Evolutionary conservation across 2,329 filamentous ascomycete species (phyloP).

Genomic region (Aspergillus vadensis): DNA sequence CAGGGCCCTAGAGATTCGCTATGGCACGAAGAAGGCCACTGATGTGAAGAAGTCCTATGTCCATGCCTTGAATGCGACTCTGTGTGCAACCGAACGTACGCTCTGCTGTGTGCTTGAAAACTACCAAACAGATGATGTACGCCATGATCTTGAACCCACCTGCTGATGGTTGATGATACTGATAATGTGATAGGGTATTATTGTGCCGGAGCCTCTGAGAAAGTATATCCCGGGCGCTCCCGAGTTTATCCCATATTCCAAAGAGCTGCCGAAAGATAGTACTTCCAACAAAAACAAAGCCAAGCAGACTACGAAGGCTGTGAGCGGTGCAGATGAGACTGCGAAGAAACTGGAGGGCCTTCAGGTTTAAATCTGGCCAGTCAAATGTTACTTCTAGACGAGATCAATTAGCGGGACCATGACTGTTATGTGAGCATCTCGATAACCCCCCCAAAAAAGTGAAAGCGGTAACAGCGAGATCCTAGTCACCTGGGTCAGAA

Average conservation of each 20-base stretch:
- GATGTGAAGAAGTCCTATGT: slow-evolving; percentile 90
- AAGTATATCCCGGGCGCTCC: slow-evolving; percentile 89
- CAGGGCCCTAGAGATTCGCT: slow-evolving; percentile 88
- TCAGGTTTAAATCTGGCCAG: slow-evolving; percentile 35
- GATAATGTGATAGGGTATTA: slow-evolving; percentile 61
- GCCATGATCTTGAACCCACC: slow-evolving; percentile 27
- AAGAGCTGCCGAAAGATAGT: slow-evolving; percentile 78
- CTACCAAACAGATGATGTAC: slow-evolving; percentile 84
- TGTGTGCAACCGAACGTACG: slow-evolving; percentile 88
- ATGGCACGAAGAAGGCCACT: slow-evolving; percentile 81
- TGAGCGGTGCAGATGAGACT: slow-evolving; percentile 34
- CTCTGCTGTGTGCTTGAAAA: slow-evolving; percentile 96
- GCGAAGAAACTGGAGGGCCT: slow-evolving; percentile 45
- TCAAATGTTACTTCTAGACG: neutral
- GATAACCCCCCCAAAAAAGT: neutral
- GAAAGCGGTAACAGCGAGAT: neutral
- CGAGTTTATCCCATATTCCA: slow-evolving; percentile 84
- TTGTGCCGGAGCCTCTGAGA: slow-evolving; percentile 77
- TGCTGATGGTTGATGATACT: slow-evolving; percentile 15
- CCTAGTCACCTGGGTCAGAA: neutral
- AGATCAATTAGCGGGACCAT: neutral
- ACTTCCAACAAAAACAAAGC: slow-evolving; percentile 61
- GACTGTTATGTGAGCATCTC: neutral
- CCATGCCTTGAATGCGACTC: slow-evolving; percentile 85
- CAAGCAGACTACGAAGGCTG: slow-evolving; percentile 35